Base-by-base conservation (phyloP, 352 stramenopile species). In the Peronospora belbahrii region DNA sequence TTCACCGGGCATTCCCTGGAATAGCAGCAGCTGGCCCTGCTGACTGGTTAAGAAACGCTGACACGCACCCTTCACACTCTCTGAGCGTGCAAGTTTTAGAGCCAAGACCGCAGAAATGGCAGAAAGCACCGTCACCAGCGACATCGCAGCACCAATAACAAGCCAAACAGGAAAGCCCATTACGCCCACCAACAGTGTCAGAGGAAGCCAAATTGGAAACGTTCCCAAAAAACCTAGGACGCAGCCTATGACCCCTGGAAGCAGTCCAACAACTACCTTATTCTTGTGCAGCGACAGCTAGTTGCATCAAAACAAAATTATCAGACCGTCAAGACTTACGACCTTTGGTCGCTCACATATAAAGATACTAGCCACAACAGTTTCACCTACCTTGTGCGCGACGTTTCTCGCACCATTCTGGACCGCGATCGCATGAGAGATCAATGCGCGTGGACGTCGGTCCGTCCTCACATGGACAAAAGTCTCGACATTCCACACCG, bases 241-340 rank as follows among this genome's bases (percentile, higher is more conserved):
- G 28, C 60, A 78, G 13, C 69, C 71, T 1, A 64, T 35, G 3
- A 86, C 27, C 1, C 64, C 65, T 10, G 75, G 69, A 4, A 85
- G 33, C 7, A 90, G 33, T 0, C 70, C 63, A 24, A 85, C 31
- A 0, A 61, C 61, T 9, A 79, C 67, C 19, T 72, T 64, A 14
- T 87, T 87, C 51, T 67, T 74, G 40, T 84, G 70, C 24, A 84
- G 45, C 1, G 57, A 65, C n/a, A 87, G 56, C 75, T 86, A 5
- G 8, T 44, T 28, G 6, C 8, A 33, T 4, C 4, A 19, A 3
- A 1, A 19, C 13, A 30, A 20, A 39, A 4, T 28, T 8, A 42
- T 33, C 17, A 42, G 22, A 42, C n/a, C n/a, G n/a, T n/a, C n/a
- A n/a, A n/a, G n/a, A n/a, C n/a, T n/a, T n/a, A n/a, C n/a, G n/a